Conservation (phyloP, 352 stramenopile species). For the Pythium phragmitis region DNA sequence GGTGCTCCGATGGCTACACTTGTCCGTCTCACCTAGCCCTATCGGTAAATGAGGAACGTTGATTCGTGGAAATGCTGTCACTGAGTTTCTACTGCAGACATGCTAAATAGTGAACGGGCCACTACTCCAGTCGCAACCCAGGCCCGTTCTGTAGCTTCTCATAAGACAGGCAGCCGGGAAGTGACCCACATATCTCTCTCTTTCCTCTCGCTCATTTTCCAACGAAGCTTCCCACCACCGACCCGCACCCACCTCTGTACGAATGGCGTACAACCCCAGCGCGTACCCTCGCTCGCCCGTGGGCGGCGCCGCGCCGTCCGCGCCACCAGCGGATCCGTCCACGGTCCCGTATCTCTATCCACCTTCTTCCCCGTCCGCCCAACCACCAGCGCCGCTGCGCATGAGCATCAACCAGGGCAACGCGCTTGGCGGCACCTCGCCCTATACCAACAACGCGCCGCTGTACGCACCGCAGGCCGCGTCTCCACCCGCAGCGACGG, state of each 20-base stretch:
- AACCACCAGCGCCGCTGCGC: slow-evolving; percentile 8
- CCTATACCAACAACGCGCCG: neutral
- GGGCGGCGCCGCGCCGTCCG: slow-evolving; percentile 16
- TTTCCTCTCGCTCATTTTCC: neutral
- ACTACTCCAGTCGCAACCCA: slow-evolving; percentile 6
- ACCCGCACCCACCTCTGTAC: neutral
- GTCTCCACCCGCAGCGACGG: neutral
- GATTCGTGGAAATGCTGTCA: slow-evolving; percentile 10
- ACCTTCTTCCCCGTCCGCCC: neutral
- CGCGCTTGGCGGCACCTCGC: slow-evolving; percentile 4
- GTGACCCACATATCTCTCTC: neutral
- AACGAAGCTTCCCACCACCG: neutral
- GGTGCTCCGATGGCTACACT: slow-evolving; percentile 21
- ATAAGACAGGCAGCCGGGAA: neutral
- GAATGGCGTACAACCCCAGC: slow-evolving; percentile 22
- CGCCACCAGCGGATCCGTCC: slow-evolving; percentile 9
- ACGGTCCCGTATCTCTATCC: slow-evolving; percentile 4
- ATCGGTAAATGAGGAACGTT: neutral
- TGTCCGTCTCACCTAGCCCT: slow-evolving; percentile 15
- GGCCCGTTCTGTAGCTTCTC: neutral
- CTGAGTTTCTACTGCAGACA: neutral
- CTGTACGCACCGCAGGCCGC: slow-evolving; percentile 5
- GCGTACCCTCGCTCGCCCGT: slow-evolving; percentile 21
- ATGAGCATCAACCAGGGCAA: slow-evolving; percentile 8
- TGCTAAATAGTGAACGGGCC: neutral